A percentile compares a stretch with the other conserved stretches of the same genome.
Conservation (phyloP, 2,329 filamentous ascomycete species). For the Alternaria postmessia region DNA sequence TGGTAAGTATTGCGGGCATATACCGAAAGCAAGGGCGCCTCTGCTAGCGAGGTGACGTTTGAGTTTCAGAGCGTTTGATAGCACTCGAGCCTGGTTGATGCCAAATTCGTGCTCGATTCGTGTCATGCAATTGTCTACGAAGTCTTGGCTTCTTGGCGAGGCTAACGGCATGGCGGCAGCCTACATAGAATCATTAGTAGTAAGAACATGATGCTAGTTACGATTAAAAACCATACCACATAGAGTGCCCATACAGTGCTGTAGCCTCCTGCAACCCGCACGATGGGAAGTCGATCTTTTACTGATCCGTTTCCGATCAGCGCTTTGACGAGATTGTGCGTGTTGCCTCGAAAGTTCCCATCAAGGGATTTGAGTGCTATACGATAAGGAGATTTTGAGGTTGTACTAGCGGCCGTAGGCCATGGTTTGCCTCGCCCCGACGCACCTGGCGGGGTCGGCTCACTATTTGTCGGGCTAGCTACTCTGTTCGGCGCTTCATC, state of each 20-base stretch:
- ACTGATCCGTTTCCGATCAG: conserved; percentile 6
- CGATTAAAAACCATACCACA: conserved; percentile 14
- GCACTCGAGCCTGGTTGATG: conserved; percentile 43
- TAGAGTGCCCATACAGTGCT: conserved; percentile 45
- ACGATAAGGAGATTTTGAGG: background rate
- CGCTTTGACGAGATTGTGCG: background rate
- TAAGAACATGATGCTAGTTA: background rate
- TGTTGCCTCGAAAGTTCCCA: conserved; percentile 32
- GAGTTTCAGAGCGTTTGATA: conserved; percentile 31
- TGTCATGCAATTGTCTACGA: conserved; percentile 59
- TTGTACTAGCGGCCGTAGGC: background rate
- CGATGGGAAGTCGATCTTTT: conserved; percentile 37
- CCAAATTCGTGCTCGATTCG: conserved; percentile 64
- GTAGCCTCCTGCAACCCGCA: conserved; percentile 44
- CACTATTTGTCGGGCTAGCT: background rate
- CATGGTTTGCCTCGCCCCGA: background rate
- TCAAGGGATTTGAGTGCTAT: conserved; percentile 24
- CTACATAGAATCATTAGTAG: background rate
- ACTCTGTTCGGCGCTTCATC: conserved; percentile 16
- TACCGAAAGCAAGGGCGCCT: conserved; percentile 3
- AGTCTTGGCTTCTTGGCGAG: conserved; percentile 33
- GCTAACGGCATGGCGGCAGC: conserved; percentile 41
- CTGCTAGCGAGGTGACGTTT: conserved; percentile 27
- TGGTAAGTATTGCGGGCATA: conserved; percentile 20
- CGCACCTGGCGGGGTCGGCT: background rate